Evolutionary conservation across 2,329 filamentous ascomycete genomes (phyloP), one percentile per base, ranked within the genome.

Genomic region (Lanzia echinophila): DNA sequence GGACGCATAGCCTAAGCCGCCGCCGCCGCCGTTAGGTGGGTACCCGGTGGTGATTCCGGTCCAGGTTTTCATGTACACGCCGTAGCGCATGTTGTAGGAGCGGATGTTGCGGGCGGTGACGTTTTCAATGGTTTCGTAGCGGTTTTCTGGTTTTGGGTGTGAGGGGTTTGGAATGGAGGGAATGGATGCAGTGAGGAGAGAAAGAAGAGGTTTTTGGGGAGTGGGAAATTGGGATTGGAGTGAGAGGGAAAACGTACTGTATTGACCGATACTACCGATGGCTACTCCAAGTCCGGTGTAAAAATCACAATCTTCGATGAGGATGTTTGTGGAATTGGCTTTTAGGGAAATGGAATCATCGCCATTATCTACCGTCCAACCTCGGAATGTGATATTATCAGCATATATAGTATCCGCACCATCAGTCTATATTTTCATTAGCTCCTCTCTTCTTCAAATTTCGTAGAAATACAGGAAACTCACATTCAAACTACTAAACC

Each of bases 11-110:
- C 79, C 79, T 0, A 75, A 61, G 3, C 79, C 80, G 15, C 77
- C 79, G 11, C 79, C 79, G 2, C 79, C 80, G 15, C 80, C 79
- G 58, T 84, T 83, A 1, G 79, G 79, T 1, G 77, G 77, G 48
- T 73, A 76, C 17, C 77, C 75, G 28, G 71, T 70, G 34, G 71
- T 71, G 10, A 75, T 66, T 17, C 76, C 78, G 0, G 77, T 78
- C 80, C 80, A 83, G 0, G 79, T 82, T 68, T 83, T 83, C 56
- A 82, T 64, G 58, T 79, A 79, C 5, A 46, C 49, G 13, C 49
- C 49, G n/a, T 52, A 52, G 11, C 49, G 75, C 49, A 52, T 79
- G 54, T 75, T 70, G 46, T 70, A 59, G 49, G 73, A 73, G 2
- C 68, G 69, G 32, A 80, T 71, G 59, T 81, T 77, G 8, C 70